Evolutionary conservation across 2,329 filamentous ascomycete species (phyloP).

Genomic region (Orbilia brochopaga): DNA sequence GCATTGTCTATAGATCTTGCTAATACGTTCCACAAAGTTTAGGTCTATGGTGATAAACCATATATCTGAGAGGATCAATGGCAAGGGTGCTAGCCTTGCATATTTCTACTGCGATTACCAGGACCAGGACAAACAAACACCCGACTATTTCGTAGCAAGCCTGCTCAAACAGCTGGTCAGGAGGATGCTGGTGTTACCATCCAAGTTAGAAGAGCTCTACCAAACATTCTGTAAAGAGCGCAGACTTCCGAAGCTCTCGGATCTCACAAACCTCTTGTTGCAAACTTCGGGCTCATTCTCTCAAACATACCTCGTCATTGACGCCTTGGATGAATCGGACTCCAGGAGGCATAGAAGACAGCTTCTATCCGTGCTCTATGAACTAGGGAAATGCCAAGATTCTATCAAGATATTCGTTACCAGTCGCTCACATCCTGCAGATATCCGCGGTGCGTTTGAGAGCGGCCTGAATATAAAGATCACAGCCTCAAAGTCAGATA

Average conservation of each 20-base stretch:
- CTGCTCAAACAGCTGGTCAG: slow-evolving; percentile 26
- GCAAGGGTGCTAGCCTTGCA: slow-evolving; percentile 21
- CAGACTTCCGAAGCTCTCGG: slow-evolving; percentile 25
- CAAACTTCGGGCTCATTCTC: slow-evolving; percentile 25
- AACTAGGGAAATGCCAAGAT: slow-evolving; percentile 14
- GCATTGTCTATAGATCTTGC: too few species aligned
- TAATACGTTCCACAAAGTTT: neutral
- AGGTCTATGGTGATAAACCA: slow-evolving; percentile 42
- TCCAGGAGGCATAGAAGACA: slow-evolving; percentile 20
- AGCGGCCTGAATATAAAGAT: slow-evolving; percentile 37
- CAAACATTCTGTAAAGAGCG: slow-evolving; percentile 35
- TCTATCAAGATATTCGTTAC: slow-evolving; percentile 33
- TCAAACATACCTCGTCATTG: slow-evolving; percentile 30
- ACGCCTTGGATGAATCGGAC: slow-evolving; percentile 33
- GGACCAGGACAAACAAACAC: slow-evolving; percentile 36
- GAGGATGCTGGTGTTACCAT: slow-evolving; percentile 10
- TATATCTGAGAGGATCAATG: slow-evolving; percentile 17
- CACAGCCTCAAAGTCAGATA: slow-evolving; percentile 32
- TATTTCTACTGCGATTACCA: slow-evolving; percentile 43
- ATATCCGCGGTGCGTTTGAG: slow-evolving; percentile 28
- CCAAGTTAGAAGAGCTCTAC: slow-evolving; percentile 27
- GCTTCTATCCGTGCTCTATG: slow-evolving; percentile 18
- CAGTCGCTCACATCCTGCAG: slow-evolving; percentile 31
- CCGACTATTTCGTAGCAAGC: slow-evolving; percentile 34
- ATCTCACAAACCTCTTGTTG: slow-evolving; percentile 15